Evolutionary conservation across 495 filamentous ascomycete species (phyloP).

Genomic region (Talaromyces thailandensis): DNA sequence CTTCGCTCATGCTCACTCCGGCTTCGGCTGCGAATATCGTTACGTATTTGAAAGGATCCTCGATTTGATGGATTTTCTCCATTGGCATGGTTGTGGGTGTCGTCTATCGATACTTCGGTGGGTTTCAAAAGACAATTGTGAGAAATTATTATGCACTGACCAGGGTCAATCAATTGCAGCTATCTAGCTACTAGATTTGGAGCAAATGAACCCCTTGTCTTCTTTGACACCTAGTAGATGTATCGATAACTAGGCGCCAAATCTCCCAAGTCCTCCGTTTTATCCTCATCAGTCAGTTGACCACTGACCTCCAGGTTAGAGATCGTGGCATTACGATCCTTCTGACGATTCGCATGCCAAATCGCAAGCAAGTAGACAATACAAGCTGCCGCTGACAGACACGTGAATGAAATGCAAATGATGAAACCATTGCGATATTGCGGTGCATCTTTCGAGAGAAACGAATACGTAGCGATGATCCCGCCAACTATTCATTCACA

Average conservation of each 20-base stretch:
- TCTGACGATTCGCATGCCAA: conserved; percentile 54
- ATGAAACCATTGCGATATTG: conserved; percentile 65
- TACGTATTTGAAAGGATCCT: background rate
- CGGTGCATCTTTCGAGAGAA: conserved; percentile 62
- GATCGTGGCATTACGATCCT: conserved; percentile 28
- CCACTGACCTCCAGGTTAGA: conserved; percentile 10
- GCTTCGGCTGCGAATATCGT: background rate
- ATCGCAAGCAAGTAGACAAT: conserved; percentile 52
- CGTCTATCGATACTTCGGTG: background rate
- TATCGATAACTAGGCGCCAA: conserved; percentile 34
- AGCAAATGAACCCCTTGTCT: background rate
- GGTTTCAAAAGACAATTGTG: too few relatives aligned
- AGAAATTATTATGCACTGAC: too few relatives aligned
- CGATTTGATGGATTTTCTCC: background rate
- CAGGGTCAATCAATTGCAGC: background rate
- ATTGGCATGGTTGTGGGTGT: background rate
- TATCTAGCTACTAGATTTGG: background rate
- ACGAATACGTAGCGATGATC: conserved; percentile 82
- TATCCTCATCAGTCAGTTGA: conserved; percentile 13
- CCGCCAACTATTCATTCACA: conserved; percentile 48
- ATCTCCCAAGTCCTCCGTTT: conserved; percentile 31
- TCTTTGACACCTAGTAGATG: conserved; percentile 16
- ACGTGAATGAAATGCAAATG: conserved; percentile 68
- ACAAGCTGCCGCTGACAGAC: conserved; percentile 53
- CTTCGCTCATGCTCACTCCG: background rate